A percentile compares a stretch with the other conserved stretches of the same genome.
Conservation (phyloP, 2,329 filamentous ascomycete species). For the Aureobasidium sp. region DNA sequence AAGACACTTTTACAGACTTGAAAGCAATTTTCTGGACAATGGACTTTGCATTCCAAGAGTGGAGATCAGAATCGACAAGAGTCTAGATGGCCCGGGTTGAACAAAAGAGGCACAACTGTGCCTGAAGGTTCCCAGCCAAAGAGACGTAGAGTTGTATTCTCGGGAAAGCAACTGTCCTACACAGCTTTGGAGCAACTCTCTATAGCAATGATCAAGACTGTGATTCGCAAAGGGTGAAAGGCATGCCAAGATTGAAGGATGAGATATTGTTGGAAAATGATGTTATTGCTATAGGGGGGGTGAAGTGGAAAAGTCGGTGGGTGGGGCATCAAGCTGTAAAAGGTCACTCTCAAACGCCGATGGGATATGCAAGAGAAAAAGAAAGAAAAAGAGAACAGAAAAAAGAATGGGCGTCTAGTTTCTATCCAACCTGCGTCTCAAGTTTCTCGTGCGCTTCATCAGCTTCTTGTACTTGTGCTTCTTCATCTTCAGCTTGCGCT, state of each 20-base stretch:
- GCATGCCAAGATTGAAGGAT: not conserved
- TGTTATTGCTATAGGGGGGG: not conserved
- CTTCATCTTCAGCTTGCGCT: constrained; percentile 98
- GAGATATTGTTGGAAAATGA: not conserved
- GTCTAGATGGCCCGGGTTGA: no score
- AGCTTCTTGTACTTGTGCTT: constrained; percentile 99
- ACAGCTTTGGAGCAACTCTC: no score
- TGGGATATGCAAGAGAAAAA: not conserved
- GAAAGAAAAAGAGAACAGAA: not conserved
- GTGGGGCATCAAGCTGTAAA: constrained; percentile 9
- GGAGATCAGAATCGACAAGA: no score
- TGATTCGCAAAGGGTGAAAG: no score
- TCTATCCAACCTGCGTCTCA: constrained; percentile 68
- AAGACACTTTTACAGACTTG: no score
- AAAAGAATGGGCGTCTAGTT: not conserved
- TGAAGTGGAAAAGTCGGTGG: not conserved
- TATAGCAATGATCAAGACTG: no score
- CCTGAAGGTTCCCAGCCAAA: no score
- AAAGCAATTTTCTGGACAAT: no score
- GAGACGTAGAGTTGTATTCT: no score
- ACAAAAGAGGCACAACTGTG: no score
- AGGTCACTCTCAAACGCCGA: not conserved
- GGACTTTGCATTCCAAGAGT: no score
- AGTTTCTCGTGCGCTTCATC: constrained; percentile 80
- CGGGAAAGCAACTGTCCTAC: no score